A percentile compares a stretch with the other conserved stretches of the same genome.
Conservation (phyloP, 1,139 yeast genomes). For the Pichia sp. region DNA sequence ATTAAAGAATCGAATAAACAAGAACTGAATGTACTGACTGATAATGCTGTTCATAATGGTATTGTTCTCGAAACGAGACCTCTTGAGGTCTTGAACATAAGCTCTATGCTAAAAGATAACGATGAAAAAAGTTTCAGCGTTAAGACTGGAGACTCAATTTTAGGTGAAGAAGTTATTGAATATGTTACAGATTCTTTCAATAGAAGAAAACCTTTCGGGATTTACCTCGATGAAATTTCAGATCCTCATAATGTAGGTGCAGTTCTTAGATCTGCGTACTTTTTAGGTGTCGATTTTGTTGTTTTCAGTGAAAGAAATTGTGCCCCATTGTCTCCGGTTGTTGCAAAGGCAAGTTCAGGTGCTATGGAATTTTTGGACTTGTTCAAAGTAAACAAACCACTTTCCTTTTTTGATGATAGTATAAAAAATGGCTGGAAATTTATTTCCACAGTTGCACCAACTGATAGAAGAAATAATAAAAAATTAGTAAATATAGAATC, state of each 20-base stretch:
- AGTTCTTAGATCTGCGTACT: constrained; percentile 72
- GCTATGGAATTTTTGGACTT: constrained; percentile 70
- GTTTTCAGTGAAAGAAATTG: constrained; percentile 64
- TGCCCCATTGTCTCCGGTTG: constrained; percentile 70
- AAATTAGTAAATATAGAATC: constrained; percentile 36
- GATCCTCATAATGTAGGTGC: constrained; percentile 94
- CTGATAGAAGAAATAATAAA: constrained; percentile 17
- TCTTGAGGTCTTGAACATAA: constrained; percentile 38
- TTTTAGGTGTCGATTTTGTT: constrained; percentile 76
- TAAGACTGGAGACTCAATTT: constrained; percentile 15
- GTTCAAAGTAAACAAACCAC: constrained; percentile 49
- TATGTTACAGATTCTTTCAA: constrained; percentile 7
- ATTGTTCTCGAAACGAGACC: constrained; percentile 65
- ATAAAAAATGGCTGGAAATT: constrained; percentile 62
- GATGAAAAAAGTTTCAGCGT: constrained; percentile 31
- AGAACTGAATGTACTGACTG: constrained; percentile 53
- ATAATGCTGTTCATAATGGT: constrained; percentile 78
- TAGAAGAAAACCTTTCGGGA: constrained; percentile 53
- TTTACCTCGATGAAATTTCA: constrained; percentile 73
- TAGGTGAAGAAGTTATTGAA: background rate
- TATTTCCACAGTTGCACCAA: constrained; percentile 50
- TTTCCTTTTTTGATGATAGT: constrained; percentile 53
- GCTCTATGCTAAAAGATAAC: constrained; percentile 29
- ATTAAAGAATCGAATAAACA: constrained; percentile 36
- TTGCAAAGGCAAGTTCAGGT: constrained; percentile 82